These are phyloP conservation scores for Globisporangium emineosum DNA, from an alignment of 352 stramenopile species.

Conservation along the genomic window DNA sequence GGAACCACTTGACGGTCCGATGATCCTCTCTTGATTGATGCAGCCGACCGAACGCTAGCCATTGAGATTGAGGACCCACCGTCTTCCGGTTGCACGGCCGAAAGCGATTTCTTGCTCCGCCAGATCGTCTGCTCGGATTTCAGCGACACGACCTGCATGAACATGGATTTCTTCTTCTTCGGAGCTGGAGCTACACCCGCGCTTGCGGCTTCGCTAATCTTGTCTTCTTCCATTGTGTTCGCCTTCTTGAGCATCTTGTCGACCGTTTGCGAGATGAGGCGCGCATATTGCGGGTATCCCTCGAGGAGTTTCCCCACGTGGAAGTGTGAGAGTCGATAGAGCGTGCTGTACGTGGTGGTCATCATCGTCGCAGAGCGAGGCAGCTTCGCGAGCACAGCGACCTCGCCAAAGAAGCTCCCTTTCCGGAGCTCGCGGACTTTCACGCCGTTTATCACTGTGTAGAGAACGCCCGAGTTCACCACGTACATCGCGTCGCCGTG, in stretches of 20 bases:
- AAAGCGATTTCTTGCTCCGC: conserved; percentile 10
- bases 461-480: conserved; percentile 56
- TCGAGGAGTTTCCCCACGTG: conserved; percentile 53
- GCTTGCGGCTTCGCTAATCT: conserved; percentile 14
- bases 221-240: conserved; percentile 20
- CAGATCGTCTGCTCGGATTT: conserved; percentile 11
- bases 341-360: conserved; percentile 60
- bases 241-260: conserved; percentile 35
- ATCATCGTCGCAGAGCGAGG: conserved; percentile 53
- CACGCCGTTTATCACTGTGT: conserved; percentile 52
- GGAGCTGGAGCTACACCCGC: neutral
- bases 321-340: conserved; percentile 51
- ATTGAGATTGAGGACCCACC: neutral
- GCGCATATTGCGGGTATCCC: conserved; percentile 44
- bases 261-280: conserved; percentile 40
- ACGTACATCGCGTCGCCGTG: conserved; percentile 75
- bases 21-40: conserved; percentile 5
- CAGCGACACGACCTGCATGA: conserved; percentile 11
- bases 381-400: conserved; percentile 60
- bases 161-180: conserved; percentile 11
- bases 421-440: conserved; percentile 72
- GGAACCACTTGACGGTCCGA: neutral
- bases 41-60: neutral
- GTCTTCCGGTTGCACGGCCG: neutral
- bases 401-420: conserved; percentile 61